Conservation (phyloP, 495 filamentous ascomycete genomes). For the Umbilicaria muhlenbergii region DNA sequence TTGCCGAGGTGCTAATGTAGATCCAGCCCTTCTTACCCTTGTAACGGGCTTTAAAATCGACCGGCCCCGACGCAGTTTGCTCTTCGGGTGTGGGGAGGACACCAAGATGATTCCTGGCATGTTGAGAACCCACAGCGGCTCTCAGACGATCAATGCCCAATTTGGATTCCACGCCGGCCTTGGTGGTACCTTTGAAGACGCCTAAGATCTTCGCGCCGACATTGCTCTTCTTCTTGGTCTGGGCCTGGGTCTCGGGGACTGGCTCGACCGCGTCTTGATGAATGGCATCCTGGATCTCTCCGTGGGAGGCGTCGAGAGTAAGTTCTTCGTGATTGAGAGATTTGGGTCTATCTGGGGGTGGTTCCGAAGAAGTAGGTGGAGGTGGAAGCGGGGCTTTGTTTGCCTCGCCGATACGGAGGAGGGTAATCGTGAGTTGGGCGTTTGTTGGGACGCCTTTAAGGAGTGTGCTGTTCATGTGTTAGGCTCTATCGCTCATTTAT, state of each 20-base stretch:
- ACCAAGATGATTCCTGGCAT: slow-evolving; percentile 57
- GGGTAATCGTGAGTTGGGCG: slow-evolving; percentile 69
- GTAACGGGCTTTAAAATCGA: slow-evolving; percentile 60
- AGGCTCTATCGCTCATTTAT: neutral
- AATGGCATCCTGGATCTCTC: slow-evolving; percentile 12
- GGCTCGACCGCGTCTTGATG: slow-evolving; percentile 19
- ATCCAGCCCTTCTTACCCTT: slow-evolving; percentile 57
- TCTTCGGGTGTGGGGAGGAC: slow-evolving; percentile 38
- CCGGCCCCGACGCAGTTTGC: slow-evolving; percentile 39
- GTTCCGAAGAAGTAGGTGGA: slow-evolving; percentile 42
- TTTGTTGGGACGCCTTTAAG: slow-evolving; percentile 81
- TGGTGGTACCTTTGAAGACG: slow-evolving; percentile 56
- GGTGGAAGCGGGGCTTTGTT: slow-evolving; percentile 71
- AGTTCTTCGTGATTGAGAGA: slow-evolving; percentile 14
- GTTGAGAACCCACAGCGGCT: slow-evolving; percentile 46
- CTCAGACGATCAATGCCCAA: slow-evolving; percentile 54
- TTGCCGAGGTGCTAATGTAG: slow-evolving; percentile 46
- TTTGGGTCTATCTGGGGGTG: slow-evolving; percentile 36
- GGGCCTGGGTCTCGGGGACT: slow-evolving; percentile 21
- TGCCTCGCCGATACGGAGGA: slow-evolving; percentile 72
- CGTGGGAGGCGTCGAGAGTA: slow-evolving; percentile 15
- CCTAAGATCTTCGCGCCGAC: slow-evolving; percentile 39
- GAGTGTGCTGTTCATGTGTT: slow-evolving; percentile 36
- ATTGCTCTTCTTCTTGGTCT: slow-evolving; percentile 27
- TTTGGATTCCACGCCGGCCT: slow-evolving; percentile 48